Evolutionary conservation across 495 filamentous ascomycete species (phyloP), one percentile per base, ranked within the genome.

Genomic region (Penicillium bialowiezense): DNA sequence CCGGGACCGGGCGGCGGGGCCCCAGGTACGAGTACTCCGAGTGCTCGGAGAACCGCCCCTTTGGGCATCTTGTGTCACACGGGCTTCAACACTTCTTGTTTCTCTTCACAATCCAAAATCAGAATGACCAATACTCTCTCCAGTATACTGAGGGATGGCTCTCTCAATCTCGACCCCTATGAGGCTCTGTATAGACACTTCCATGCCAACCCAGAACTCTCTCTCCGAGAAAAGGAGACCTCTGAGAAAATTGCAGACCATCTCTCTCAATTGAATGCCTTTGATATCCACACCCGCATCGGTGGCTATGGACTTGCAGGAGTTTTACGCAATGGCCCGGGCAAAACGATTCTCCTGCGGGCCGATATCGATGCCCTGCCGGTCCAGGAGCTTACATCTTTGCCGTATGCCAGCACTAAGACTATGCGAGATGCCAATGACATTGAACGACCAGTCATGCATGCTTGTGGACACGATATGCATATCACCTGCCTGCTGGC

Each of bases 401-500:
- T 79, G 0, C 63, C 67, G n/a, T 81, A 79, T 49, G 68, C 75
- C 2, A 78, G 75, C 48, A 60, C 62, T 2, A 55, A 62, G 10
- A 73, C 52, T 0, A 76, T 74, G 70, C 42, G 41, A 7, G 74
- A 78, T 42, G 56, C 64, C 7, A 69, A 74, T 19, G 71, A 69
- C 0, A 36, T 60, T 9, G 65, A 70, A 29, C 76, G 75, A 37
- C 75, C 76, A 0, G 74, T 78, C 3, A 80, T 80, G 77, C 77
- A 79, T 49, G 77, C 77, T 12, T 79, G 78, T 42, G 78, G 77
- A 2, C 78, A 82, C 56, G 78, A 82, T 35, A 77, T 81, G 71
- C 78, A 82, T 29, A 68, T 82, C 3, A 79, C 78, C 0, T 76
- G 70, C 52, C 68, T 81, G 0, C 65, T 81, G 3, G 78, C 75